Evolutionary conservation across 2,329 filamentous ascomycete species (phyloP).

Genomic region (Xylaria sp.): DNA sequence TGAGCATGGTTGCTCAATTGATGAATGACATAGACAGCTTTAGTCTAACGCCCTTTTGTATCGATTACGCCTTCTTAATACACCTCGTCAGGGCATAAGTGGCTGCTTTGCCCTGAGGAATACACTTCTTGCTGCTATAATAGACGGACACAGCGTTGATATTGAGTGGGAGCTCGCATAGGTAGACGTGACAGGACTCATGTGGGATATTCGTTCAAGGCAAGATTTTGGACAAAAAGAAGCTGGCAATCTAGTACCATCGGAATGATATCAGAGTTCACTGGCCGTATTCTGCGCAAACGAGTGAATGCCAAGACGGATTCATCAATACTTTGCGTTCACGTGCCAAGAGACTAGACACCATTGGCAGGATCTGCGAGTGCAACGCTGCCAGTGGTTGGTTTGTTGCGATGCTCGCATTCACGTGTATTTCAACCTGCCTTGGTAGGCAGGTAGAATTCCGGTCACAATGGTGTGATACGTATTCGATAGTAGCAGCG

Average conservation of each 20-base stretch:
- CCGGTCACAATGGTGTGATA: not conserved
- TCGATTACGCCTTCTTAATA: constrained; percentile 34
- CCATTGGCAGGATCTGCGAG: constrained; percentile 24
- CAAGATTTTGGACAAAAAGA: not conserved
- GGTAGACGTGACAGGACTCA: not conserved
- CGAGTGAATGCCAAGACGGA: constrained; percentile 26
- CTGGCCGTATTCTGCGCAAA: not conserved
- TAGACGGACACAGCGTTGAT: not conserved
- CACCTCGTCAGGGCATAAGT: constrained; percentile 16
- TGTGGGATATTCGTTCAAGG: not conserved
- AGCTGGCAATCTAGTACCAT: too few relatives aligned
- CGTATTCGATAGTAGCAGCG: not conserved
- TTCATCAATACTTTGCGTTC: constrained; percentile 11
- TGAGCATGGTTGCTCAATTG: constrained; percentile 28
- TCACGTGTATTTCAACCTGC: constrained; percentile 1
- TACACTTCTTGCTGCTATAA: constrained; percentile 21
- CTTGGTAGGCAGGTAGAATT: constrained; percentile 17
- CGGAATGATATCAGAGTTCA: too few relatives aligned
- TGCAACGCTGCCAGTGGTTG: constrained; percentile 19
- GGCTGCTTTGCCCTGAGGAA: constrained; percentile 18
- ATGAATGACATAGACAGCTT: constrained; percentile 34
- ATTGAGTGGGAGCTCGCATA: not conserved
- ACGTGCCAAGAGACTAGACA: constrained; percentile 29
- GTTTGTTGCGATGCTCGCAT: not conserved
- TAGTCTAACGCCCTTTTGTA: constrained; percentile 25